phyloP scores from a whole-genome alignment of 202 grass and related monocot species.

The Panicum hallii region DNA sequence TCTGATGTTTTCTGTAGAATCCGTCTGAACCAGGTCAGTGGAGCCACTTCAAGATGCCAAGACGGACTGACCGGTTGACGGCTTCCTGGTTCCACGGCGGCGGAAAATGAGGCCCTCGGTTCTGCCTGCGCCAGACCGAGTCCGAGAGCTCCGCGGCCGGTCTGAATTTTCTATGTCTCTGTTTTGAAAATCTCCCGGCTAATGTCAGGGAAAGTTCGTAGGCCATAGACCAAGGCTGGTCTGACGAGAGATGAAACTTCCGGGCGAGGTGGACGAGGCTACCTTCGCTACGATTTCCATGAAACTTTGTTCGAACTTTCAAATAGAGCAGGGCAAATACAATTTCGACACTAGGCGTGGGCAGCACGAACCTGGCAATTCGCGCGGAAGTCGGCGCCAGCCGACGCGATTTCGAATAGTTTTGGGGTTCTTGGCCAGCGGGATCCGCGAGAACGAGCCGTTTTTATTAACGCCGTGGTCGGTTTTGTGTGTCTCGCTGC shows the following conservation, averaged over 20 bases:
- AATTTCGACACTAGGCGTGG: background rate
- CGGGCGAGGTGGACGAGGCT: background rate
- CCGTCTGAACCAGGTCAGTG: background rate
- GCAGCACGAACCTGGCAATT: background rate
- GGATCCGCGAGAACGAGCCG: background rate
- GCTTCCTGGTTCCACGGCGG: background rate
- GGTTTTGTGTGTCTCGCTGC: background rate
- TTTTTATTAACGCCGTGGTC: background rate
- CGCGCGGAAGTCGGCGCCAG: background rate
- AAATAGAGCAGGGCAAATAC: background rate
- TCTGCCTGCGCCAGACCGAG: background rate
- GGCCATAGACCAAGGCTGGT: background rate
- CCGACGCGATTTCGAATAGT: background rate
- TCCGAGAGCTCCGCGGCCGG: background rate
- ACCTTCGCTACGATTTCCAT: background rate
- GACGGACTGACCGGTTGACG: background rate
- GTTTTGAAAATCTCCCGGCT: background rate
- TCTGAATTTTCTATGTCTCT: background rate
- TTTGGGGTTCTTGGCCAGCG: background rate
- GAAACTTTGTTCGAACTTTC: background rate
- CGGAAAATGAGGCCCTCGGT: background rate
- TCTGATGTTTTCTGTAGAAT: constrained; percentile 47
- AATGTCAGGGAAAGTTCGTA: background rate
- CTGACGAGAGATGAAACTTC: constrained; percentile 13
- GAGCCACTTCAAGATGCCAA: background rate